Base-by-base conservation (phyloP, 2,329 filamentous ascomycete genomes). In the Penicillium palitans region DNA sequence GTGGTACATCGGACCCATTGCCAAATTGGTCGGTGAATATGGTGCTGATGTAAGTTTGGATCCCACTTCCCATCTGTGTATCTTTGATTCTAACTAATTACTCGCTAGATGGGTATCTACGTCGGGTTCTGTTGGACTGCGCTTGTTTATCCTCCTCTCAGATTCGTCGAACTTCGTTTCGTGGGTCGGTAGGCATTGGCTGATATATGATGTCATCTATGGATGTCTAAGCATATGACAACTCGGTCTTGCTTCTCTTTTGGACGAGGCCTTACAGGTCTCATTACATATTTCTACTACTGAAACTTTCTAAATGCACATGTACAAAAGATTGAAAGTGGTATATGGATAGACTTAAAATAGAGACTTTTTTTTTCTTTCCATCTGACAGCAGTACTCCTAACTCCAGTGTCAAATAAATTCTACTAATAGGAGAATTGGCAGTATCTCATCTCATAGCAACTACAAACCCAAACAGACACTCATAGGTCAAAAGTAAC, bases 1-100 rank as follows among this genome's bases (percentile, higher is more conserved):
- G 4, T 90, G 86, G 83, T 90, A 87, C 71, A 82, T 85, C 59
- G 87, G 87, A 1, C 87, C 87, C 0, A 72, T 89, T 57, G 85
- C 85, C 3, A 77, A 75, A 47, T 71, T 81, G 52, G 81, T 87
- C 19, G 84, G 85, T 0, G 81, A 81, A 21, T 80, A 82, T 69
- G 84, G 84, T 19, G 83, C 79, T 48, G 83, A 87, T 74, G 78
- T 84, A 70, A 76, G 80, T 69, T 71, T 71, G 10, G 51, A 10
- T 51, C 52, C 25, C 25, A 21, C 35, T 25, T 41, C 41, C 37
- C 17, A 24, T 52, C 40, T 39, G 19, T 40, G 17, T 58, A 21
- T 33, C 10, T 9, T 39, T 37, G 49, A 29, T 6, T 71, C 51
- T 68, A 52, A 60, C 47, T 31, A 37, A 19, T 49, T 51, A 1